Evolutionary conservation across 495 filamentous ascomycete genomes (phyloP), one percentile per base, ranked within the genome.

Genomic region (Platismatia glauca): DNA sequence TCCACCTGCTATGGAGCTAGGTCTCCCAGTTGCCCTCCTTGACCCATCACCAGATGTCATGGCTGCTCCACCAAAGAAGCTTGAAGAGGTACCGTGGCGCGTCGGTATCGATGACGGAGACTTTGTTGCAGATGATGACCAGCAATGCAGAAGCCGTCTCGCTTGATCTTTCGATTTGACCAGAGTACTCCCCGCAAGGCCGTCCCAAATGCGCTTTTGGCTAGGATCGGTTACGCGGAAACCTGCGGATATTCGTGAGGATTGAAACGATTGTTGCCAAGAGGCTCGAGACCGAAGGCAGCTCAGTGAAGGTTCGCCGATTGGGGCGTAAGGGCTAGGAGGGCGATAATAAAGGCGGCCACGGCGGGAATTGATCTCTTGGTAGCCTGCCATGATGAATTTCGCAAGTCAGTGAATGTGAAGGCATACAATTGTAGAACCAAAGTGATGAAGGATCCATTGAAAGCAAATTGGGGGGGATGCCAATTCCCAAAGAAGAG

Each of bases 111-210:
- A 22, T 11, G 41, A 31, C 9, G 38, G 20, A 27, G 4, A 16
- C 22, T 38, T 16, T 58, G 29, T 57, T 4, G 31, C 46, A 15
- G 41, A 58, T n/a, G 57, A 57, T 37, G 73, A 69, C 57, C 74
- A 73, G 64, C 78, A 65, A 69, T 77, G 77, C 71, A 82, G 73
- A 68, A 79, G 69, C 58, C 77, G 77, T 73, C 77, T 77, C 66
- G 77, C 77, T 73, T 76, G 78, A 63, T 80, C 78, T 60, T 77
- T 76, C 69, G 78, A 75, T 33, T 74, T 72, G 69, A 76, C 76
- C 73, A 80, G 71, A 69, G 76, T 79, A 70, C 20, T 50, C 38
- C 44, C 41, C 35, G 38, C 48, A 18, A 38, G 31, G 4, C 20
- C 31, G 18, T 34, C 61, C 71, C 41, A 65, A 55, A 34, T 63